Base-by-base conservation (phyloP, 2,329 filamentous ascomycete species). In the Exophiala aquamarina region DNA sequence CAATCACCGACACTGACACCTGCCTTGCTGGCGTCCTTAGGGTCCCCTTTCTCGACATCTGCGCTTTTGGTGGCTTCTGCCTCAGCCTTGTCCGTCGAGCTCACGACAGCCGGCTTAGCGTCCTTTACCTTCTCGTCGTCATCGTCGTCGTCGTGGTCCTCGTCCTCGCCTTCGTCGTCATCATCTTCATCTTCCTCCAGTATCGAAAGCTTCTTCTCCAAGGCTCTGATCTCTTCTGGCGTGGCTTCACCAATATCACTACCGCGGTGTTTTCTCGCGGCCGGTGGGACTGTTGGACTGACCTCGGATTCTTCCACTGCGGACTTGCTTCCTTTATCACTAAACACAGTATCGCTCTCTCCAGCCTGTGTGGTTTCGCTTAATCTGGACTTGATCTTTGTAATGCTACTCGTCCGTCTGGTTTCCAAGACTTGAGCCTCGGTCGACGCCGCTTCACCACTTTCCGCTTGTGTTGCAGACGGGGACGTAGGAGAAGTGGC, bases 221-320 rank as follows among this genome's bases (percentile, higher is more conserved):
- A 56, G 15, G 62, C 60, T 15, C 63, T 44, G 19, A 61, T 57
- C 11, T 55, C 59, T 17, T 55, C 52, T 3, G 41, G 37, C 10
- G 52, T 55, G 3, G 61, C 62, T 8, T 59, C 60, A 3, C 65
- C 64, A 28, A 70, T 63, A 3, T 68, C 70, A 35, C 64, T 61
- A 9, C 68, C 62, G 31, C 70, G 59, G 46, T 71, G 63, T 61
- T 4, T 32, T 21, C 41, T 36, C 5, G 15, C 11, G 23, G 39
- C 11, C 17, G 35, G 33, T 14, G 33, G 18, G 9, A 17, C 23
- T 15, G 49, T 38, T 18, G 44, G 19, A 18, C 23, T 54, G 32
- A 44, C 26, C 36, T 47, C 52, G 14, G 35, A 35, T 17, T 49
- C 44, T n/a, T 50, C 40, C 4, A 39, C 49, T 4, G 48, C 43